These are phyloP conservation scores for Diddensiella santjacobensis DNA, from an alignment of 805 yeast species.

Conservation along the genomic window DNA sequence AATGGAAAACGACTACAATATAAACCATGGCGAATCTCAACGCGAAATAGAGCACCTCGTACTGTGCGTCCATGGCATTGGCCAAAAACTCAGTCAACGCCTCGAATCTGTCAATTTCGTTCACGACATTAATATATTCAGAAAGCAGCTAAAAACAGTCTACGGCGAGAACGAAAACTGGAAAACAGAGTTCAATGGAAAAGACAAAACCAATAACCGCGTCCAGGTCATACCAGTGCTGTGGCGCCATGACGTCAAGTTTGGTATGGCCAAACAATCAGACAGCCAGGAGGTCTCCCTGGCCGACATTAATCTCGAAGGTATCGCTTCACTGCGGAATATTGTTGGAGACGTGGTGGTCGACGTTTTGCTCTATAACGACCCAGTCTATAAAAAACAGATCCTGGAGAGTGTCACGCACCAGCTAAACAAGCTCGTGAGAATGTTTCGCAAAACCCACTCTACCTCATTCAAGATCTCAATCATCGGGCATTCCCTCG, in stretches of 20 bases:
- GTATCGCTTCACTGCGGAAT: conserved; percentile 65
- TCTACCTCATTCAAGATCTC: conserved; percentile 65
- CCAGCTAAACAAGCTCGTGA: conserved; percentile 62
- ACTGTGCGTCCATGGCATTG: conserved; percentile 93
- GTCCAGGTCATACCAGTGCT: conserved; percentile 86
- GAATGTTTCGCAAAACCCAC: conserved; percentile 66
- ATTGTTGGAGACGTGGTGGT: conserved; percentile 81
- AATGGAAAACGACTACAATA: conserved; percentile 29
- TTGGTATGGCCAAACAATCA: conserved; percentile 22
- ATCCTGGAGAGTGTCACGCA: conserved; percentile 59
- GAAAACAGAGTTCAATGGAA: background rate
- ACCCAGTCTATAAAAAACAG: conserved; percentile 58
- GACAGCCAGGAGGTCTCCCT: conserved; percentile 37
- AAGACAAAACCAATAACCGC: conserved; percentile 20
- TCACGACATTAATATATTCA: conserved; percentile 68
- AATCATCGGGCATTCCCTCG: conserved; percentile 86
- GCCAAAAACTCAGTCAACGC: conserved; percentile 76
- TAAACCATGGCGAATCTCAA: background rate
- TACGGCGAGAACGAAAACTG: conserved; percentile 10
- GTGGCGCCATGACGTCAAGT: conserved; percentile 68
- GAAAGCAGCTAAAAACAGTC: conserved; percentile 22
- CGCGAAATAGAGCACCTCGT: conserved; percentile 59
- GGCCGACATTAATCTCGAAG: conserved; percentile 67
- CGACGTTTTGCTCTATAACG: conserved; percentile 74
- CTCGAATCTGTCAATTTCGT: conserved; percentile 82